phyloP scores from a whole-genome alignment of 495 filamentous ascomycete genomes.

The Aspergillus panamensis region DNA sequence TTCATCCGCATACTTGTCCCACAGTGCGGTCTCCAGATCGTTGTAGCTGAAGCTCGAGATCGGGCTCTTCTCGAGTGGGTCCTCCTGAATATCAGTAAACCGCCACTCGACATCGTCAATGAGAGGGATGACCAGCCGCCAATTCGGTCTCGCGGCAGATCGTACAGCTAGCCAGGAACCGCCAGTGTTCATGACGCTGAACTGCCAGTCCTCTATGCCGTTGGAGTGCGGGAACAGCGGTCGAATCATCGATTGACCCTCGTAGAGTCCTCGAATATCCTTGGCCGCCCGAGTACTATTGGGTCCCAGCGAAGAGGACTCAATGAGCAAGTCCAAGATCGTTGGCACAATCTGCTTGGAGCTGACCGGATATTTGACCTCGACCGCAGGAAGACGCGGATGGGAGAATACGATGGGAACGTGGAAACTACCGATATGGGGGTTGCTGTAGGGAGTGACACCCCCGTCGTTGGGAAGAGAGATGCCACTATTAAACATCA shows the following conservation, averaged over 20 bases:
- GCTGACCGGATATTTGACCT: constrained; percentile 43
- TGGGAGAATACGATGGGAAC: constrained; percentile 50
- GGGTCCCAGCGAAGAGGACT: constrained; percentile 39
- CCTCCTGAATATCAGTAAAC: constrained; percentile 40
- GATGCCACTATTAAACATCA: constrained; percentile 27
- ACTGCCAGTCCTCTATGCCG: constrained; percentile 46
- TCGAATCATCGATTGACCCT: constrained; percentile 50
- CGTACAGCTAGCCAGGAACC: constrained; percentile 44
- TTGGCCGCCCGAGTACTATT: constrained; percentile 30
- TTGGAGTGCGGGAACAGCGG: constrained; percentile 30
- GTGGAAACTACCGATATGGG: constrained; percentile 47
- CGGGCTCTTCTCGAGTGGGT: constrained; percentile 39
- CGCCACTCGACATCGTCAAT: constrained; percentile 45
- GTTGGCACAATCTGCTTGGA: constrained; percentile 47
- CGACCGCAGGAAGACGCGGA: constrained; percentile 41
- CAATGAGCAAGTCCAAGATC: constrained; percentile 47
- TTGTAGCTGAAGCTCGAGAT: constrained; percentile 34
- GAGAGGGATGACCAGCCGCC: constrained; percentile 45
- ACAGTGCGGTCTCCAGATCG: constrained; percentile 32
- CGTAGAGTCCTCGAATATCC: constrained; percentile 42
- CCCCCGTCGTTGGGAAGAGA: constrained; percentile 44
- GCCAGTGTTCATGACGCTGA: constrained; percentile 52
- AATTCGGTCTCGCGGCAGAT: constrained; percentile 39
- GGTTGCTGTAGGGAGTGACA: constrained; percentile 49
- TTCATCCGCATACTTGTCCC: constrained; percentile 4